Evolutionary conservation across 306 rosid genomes (phyloP), one percentile per base, ranked within the genome.

Genomic region (Hippophae tibetana): DNA sequence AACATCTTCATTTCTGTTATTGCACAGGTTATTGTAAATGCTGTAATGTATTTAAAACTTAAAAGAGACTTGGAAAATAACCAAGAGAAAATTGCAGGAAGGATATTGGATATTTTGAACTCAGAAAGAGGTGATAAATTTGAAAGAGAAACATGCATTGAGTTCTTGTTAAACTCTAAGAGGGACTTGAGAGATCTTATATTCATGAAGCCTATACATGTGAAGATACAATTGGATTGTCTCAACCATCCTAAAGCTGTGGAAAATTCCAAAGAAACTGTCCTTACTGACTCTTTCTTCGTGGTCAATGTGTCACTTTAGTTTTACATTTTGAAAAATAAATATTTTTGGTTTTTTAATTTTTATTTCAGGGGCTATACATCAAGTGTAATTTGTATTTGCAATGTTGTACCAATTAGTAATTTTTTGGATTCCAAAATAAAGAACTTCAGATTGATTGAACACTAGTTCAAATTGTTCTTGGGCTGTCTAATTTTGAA

Each of bases 211-310:
- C 92, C 81, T 53, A 70, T 90, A 8, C 92, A 87, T 50, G 53
- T 90, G 54, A 79, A 87, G 68, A 43, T 92, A 76, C 85, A 77
- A 81, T 40, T 92, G 47, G 78, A 78, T 57, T 56, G 57, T 71
- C 66, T 13, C 14, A 83, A 73, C 61, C 98, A 92, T 68, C 84
- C 86, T 49, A 92, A 83, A 86, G 89, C 86, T 46, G 87, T 75
- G 3, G 85, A 81, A 56, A 9, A 2, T 46, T 64, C 68, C 26
- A 83, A 78, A 76, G 89, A 86, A 52, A 65, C 79, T 43, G 63
- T 87, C 80, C 64, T 76, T 48, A 92, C 89, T 7, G 81, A 87
- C 56, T 74, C 92, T 14, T 67, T 72, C 46, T 52, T 92, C 68
- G 81, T 74, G 70, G 82, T 92, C 61, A 76, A 81, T 45, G 77